phyloP scores from a whole-genome alignment of 108 stramenopile species.

The Cyclotella kingstonii region DNA sequence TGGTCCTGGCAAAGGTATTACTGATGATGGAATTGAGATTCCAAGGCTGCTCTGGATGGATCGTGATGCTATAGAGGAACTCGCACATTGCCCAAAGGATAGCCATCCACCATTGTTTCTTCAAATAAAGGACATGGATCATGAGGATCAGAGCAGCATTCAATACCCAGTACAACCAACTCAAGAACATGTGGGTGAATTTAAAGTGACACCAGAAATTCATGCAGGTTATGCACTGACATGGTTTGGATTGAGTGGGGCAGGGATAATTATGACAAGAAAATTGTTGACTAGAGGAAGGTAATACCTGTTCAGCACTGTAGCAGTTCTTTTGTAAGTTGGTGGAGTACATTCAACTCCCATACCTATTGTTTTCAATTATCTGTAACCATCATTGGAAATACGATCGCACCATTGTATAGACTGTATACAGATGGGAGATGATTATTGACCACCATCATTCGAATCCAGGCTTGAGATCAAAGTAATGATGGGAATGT shows the following conservation, averaged over 20 bases:
- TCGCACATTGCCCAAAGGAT: constrained; percentile 29
- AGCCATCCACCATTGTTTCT: constrained; percentile 28
- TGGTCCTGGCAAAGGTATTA: too few species aligned
- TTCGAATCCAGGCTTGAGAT: too few species aligned
- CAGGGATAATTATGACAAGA: constrained; percentile 83
- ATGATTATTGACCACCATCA: too few species aligned
- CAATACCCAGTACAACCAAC: constrained; percentile 31
- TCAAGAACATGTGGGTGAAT: constrained; percentile 64
- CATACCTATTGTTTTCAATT: background rate
- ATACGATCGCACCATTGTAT: too few species aligned
- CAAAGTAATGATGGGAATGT: too few species aligned
- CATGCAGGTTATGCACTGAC: constrained; percentile 86
- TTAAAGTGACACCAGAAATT: constrained; percentile 70
- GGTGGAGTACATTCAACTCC: background rate
- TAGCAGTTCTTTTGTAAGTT: background rate
- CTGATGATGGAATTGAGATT: too few species aligned
- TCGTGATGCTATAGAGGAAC: constrained; percentile 53
- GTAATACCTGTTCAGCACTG: background rate
- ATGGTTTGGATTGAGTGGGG: constrained; percentile 81
- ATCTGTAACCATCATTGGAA: background rate
- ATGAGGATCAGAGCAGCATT: background rate
- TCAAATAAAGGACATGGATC: constrained; percentile 22
- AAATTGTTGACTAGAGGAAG: constrained; percentile 68
- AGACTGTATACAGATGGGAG: too few species aligned
- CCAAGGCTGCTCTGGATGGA: constrained; percentile 77